Evolutionary conservation across 192 early-diverging fungal species (phyloP).

Genomic region (Gryganskiella cystojenkinii): DNA sequence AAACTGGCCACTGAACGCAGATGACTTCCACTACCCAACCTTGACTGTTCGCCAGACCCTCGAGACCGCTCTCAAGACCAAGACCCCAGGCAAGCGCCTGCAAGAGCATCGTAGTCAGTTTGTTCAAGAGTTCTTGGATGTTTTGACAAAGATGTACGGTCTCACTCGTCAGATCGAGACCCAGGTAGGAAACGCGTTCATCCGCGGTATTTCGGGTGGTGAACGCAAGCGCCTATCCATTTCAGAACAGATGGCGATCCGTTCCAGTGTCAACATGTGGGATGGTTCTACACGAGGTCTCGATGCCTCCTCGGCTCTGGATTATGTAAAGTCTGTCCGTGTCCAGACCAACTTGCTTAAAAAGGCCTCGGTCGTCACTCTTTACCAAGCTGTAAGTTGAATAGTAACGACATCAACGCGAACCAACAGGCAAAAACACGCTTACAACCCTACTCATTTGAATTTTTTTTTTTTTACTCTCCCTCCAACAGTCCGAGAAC

Average conservation of each 20-base stretch:
- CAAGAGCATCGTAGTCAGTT: slow-evolving; percentile 57
- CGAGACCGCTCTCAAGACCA: slow-evolving; percentile 80
- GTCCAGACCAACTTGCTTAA: slow-evolving; percentile 78
- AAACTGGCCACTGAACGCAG: too few species aligned
- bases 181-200: slow-evolving; percentile 76
- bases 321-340: slow-evolving; percentile 82
- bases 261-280: slow-evolving; percentile 67
- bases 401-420: too few species aligned
- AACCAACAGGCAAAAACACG: too few species aligned
- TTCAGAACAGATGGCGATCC: slow-evolving; percentile 78
- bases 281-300: slow-evolving; percentile 82
- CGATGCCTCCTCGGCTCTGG: slow-evolving; percentile 85
- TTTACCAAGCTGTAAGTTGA: slow-evolving; percentile 82
- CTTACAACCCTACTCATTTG: too few species aligned
- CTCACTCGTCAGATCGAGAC: slow-evolving; percentile 76
- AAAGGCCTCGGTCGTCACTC: slow-evolving; percentile 70
- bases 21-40: slow-evolving; percentile 83
- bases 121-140: slow-evolving; percentile 64
- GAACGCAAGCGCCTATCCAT: slow-evolving; percentile 84
- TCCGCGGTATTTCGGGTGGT: slow-evolving; percentile 81
- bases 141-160: slow-evolving; percentile 68
- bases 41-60: slow-evolving; percentile 83
- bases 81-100: slow-evolving; percentile 72
- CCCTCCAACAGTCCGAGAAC: slow-evolving; percentile 64
- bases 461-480: not conserved